Base-by-base conservation (phyloP, 2,329 filamentous ascomycete genomes). In the Phyllosticta citribraziliensis region DNA sequence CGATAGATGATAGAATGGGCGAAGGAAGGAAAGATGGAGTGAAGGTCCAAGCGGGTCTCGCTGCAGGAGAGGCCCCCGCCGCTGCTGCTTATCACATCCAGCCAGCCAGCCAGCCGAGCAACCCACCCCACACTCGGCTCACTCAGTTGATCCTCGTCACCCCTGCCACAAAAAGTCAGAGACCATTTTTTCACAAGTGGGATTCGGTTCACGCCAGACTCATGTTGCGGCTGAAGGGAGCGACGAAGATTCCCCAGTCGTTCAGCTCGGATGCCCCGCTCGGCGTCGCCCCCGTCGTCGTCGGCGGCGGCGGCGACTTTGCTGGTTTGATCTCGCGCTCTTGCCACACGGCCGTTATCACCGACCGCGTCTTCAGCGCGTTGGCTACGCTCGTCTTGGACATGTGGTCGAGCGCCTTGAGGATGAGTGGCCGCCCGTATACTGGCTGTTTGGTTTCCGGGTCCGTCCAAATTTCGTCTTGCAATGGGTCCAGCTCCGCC, bases 311-410 rank as follows among this genome's bases (percentile, higher is more conserved):
- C 20, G 57, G 50, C 9, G 57, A 56, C 25, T 61, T 17, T 19
- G 53, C 50, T 65, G 67, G 5, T 63, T 65, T 69, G 33, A 69
- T 63, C 57, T 80, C 77, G 22, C 78, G 71, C 52, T 73, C 73
- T 60, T 75, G 73, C 79, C 79, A 80, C 11, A 80, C 72, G 53
- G 76, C 78, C 10, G 74, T 70, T 57, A 80, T 78, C 3, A 80
- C 79, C 0, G 75, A 73, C 11, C 75, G 69, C 8, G 76, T 79
- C 20, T 76, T 72, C 10, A 74, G 70, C 6, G 80, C 71, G 54
- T 80, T 80, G 0, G 79, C 67, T 1, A 76, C 24, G 17, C 60
- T 77, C 0, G 70, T 74, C 22, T 74, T 70, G 0, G 72, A 69
- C 70, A 80, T 75, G 1, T 70, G 69, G 3, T 74, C 69, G n/a